These are phyloP conservation scores for Aspergillus fijiensis DNA, from an alignment of 2,329 filamentous ascomycete genomes.

Conservation along the genomic window DNA sequence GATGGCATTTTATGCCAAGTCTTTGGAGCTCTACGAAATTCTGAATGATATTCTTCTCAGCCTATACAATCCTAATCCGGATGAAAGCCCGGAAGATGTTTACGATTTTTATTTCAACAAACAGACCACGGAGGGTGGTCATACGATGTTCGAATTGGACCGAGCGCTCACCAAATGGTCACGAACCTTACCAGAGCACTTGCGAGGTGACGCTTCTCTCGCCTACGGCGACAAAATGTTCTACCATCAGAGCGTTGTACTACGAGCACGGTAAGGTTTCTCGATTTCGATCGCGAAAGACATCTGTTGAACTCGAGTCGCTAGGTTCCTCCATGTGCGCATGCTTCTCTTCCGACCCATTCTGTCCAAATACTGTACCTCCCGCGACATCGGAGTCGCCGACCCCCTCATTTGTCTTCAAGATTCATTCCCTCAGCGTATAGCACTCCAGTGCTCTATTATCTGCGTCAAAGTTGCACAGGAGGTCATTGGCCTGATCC, in stretches of 20 bases:
- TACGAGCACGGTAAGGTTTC: conserved; percentile 30
- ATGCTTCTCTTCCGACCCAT: conserved; percentile 36
- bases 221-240: conserved; percentile 23
- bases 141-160: conserved; percentile 37
- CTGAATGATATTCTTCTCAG: conserved; percentile 36
- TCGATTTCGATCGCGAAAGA: too few relatives aligned
- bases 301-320: background rate
- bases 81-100: conserved; percentile 27
- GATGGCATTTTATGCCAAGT: conserved; percentile 34
- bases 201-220: conserved; percentile 15
- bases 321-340: conserved; percentile 34
- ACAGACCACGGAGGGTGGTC: conserved; percentile 23
- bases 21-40: conserved; percentile 37
- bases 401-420: conserved; percentile 23
- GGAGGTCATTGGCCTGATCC: conserved; percentile 34
- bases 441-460: conserved; percentile 37
- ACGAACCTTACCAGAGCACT: conserved; percentile 28
- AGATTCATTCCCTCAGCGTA: conserved; percentile 32
- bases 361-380: conserved; percentile 33
- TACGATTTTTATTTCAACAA: conserved; percentile 31
- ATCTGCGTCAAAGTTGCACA: conserved; percentile 37
- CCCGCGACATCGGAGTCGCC: conserved; percentile 22
- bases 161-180: conserved; percentile 33
- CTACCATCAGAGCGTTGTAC: conserved; percentile 33
- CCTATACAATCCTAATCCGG: conserved; percentile 27